Evolutionary conservation across 2,329 filamentous ascomycete genomes (phyloP).

Genomic region (Cladophialophora psammophila): DNA sequence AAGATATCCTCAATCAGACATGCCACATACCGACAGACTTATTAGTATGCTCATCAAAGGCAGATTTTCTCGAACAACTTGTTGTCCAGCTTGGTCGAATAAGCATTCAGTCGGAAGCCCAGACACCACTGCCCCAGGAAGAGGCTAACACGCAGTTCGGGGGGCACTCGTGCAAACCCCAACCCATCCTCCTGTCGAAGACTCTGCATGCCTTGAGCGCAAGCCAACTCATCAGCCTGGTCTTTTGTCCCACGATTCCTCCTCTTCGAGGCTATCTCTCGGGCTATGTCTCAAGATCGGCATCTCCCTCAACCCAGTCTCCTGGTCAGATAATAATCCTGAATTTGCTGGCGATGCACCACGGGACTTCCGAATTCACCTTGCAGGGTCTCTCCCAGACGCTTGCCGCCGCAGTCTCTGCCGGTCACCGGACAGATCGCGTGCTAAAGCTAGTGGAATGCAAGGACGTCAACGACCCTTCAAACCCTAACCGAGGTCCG

Average conservation of each 20-base stretch:
- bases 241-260: constrained; percentile 77
- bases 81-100: constrained; percentile 54
- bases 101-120: constrained; percentile 28
- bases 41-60: constrained; percentile 72
- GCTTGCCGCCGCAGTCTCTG: constrained; percentile 51
- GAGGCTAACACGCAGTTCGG: constrained; percentile 10
- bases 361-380: constrained; percentile 55
- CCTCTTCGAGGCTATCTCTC: constrained; percentile 79
- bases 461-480: constrained; percentile 43
- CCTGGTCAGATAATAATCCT: constrained; percentile 50
- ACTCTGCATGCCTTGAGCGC: constrained; percentile 73
- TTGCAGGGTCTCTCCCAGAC: constrained; percentile 57
- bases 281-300: constrained; percentile 52
- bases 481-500: constrained; percentile 44
- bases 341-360: constrained; percentile 52
- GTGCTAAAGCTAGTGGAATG: constrained; percentile 53
- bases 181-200: constrained; percentile 62
- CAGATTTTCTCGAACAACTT: constrained; percentile 70
- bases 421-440: constrained; percentile 43
- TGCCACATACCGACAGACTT: constrained; percentile 68
- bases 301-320: constrained; percentile 45
- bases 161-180: constrained; percentile 15
- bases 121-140: constrained; percentile 24
- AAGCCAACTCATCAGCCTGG: constrained; percentile 71
- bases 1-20: constrained; percentile 64